Conservation (phyloP, 2,329 filamentous ascomycete species). For the Xylaria sp. region DNA sequence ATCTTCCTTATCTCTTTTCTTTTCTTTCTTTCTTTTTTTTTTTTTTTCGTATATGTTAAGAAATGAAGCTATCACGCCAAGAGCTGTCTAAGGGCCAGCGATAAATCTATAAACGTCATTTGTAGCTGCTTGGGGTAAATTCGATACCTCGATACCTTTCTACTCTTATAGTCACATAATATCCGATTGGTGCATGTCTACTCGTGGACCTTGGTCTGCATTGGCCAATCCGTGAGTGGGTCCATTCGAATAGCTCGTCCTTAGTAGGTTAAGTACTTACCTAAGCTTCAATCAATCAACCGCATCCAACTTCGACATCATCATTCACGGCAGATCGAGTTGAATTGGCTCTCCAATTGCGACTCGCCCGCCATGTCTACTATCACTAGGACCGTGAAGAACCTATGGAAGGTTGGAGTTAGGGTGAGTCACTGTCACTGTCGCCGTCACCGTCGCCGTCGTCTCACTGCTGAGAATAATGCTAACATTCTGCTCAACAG, state of each 20-base stretch:
- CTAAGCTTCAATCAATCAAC: constrained; percentile 31
- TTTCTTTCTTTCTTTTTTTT: neutral
- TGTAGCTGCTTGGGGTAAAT: neutral
- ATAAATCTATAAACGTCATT: neutral
- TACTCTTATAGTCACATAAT: neutral
- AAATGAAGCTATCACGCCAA: constrained; percentile 23
- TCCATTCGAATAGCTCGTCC: constrained; percentile 27
- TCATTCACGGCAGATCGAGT: constrained; percentile 31
- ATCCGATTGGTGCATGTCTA: neutral
- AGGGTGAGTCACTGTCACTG: constrained; percentile 76
- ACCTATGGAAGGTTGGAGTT: constrained; percentile 86
- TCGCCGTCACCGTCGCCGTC: too few species aligned
- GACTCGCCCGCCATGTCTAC: constrained; percentile 81
- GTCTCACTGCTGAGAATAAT: constrained; percentile 15
- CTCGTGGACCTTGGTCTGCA: constrained; percentile 8
- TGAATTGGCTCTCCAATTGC: constrained; percentile 10
- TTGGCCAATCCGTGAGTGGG: constrained; percentile 29
- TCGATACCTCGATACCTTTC: constrained; percentile 1
- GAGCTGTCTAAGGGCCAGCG: too few species aligned
- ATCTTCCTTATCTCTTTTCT: neutral
- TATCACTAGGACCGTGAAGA: constrained; percentile 83
- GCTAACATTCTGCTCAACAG: constrained; percentile 63
- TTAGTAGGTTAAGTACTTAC: too few species aligned
- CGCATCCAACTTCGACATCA: constrained; percentile 38
- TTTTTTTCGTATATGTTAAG: neutral